These are phyloP conservation scores for Psilocybe sp. DNA, from an alignment of 768 basidiomycete genomes.

Conservation along the genomic window DNA sequence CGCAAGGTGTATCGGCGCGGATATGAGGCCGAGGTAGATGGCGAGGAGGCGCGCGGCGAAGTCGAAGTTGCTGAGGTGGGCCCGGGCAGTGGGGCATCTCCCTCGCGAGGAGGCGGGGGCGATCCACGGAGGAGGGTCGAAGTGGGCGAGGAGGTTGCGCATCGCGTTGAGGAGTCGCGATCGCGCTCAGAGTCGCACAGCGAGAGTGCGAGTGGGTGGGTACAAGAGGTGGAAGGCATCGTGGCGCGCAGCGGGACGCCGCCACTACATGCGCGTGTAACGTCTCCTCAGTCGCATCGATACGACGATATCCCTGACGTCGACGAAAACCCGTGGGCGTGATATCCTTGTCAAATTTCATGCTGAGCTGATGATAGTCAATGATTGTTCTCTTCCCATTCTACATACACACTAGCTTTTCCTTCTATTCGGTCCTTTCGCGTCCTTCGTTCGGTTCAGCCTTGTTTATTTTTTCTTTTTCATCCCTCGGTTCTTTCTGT, in stretches of 20 bases:
- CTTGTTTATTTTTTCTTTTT: neutral
- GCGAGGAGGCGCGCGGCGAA: constrained; percentile 33
- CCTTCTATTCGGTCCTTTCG: neutral
- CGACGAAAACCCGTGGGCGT: constrained; percentile 60
- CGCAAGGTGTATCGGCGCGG: constrained; percentile 54
- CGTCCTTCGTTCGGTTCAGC: neutral
- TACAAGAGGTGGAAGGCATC: constrained; percentile 23
- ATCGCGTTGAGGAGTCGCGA: constrained; percentile 30
- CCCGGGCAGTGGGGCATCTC: constrained; percentile 17
- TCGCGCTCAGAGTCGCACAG: constrained; percentile 3
- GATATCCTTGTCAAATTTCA: constrained; percentile 6
- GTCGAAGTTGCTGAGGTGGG: constrained; percentile 35
- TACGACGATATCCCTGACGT: constrained; percentile 33
- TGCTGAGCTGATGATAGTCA: too few species aligned
- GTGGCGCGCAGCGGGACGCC: constrained; percentile 39
- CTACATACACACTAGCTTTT: neutral
- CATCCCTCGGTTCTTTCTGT: too few species aligned
- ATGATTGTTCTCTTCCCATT: constrained; percentile 1
- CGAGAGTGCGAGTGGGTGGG: constrained; percentile 10
- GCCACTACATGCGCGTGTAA: constrained; percentile 39
- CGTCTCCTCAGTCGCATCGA: constrained; percentile 19
- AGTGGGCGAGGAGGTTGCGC: constrained; percentile 38
- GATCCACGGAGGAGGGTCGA: constrained; percentile 26
- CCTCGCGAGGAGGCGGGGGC: constrained; percentile 23
- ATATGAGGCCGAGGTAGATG: constrained; percentile 36